phyloP scores from a whole-genome alignment of 345 rosid species.

The Camelina laxa region DNA sequence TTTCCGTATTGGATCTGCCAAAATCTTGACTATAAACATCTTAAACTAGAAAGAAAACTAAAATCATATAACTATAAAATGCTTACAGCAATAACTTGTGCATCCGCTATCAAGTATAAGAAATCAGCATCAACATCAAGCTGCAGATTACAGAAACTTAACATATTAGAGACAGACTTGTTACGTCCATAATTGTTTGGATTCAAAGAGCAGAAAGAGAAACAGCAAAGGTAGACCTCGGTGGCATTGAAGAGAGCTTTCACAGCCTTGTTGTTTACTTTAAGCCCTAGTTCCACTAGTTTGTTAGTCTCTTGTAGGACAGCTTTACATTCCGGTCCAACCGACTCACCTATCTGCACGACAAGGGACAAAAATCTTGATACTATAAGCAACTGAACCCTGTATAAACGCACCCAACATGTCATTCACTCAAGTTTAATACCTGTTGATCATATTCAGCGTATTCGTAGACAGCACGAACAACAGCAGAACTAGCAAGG shows the following conservation, averaged over 20 bases:
- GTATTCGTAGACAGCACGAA: conserved; percentile 79
- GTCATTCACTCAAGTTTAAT: not conserved
- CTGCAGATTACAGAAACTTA: conserved; percentile 52
- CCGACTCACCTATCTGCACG: conserved; percentile 81
- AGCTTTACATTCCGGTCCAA: conserved; percentile 91
- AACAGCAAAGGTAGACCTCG: conserved; percentile 63
- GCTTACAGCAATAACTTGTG: conserved; percentile 72
- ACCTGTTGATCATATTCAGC: conserved; percentile 89
- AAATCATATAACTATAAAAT: conserved; percentile 13
- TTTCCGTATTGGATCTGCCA: conserved; percentile 92
- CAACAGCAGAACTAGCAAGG: conserved; percentile 97
- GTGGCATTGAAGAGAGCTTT: conserved; percentile 71
- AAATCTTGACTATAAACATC: conserved; percentile 17
- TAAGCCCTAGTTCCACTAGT: conserved; percentile 69
- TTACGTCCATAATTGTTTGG: not conserved
- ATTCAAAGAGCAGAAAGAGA: not conserved
- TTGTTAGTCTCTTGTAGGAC: conserved; percentile 71
- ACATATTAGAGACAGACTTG: not conserved
- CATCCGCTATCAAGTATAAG: conserved; percentile 89
- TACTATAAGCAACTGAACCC: conserved; percentile 3
- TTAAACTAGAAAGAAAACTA: conserved; percentile 26
- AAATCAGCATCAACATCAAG: conserved; percentile 90
- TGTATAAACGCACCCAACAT: not conserved
- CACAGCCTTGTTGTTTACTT: conserved; percentile 60
- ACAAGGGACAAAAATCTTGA: conserved; percentile 12